Evolutionary conservation across 140 eudicot species (phyloP).

Genomic region (Cichorium intybus): DNA sequence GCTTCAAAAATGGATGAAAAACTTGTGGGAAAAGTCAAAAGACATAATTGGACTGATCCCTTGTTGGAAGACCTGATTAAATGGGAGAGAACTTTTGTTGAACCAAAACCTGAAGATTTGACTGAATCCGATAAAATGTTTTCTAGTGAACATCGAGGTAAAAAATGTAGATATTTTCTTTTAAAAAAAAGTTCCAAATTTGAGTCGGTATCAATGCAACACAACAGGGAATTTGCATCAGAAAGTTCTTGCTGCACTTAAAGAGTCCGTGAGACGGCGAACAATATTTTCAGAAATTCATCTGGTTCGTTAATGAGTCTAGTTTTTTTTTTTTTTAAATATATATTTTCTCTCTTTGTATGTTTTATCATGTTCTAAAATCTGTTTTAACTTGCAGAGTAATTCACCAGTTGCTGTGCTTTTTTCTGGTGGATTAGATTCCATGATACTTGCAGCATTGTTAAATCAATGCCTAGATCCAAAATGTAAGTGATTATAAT

Average conservation of each 20-base stretch:
- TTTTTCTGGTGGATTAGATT: conserved; percentile 95
- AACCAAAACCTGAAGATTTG: conserved; percentile 51
- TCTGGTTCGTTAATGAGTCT: conserved; percentile 43
- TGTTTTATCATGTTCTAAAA: conserved; percentile 5
- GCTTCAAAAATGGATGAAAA: conserved; percentile 28
- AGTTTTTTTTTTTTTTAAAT: background rate
- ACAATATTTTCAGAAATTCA: conserved; percentile 38
- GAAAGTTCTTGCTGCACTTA: conserved; percentile 59
- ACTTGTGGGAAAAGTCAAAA: conserved; percentile 46
- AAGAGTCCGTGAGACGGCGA: conserved; percentile 71
- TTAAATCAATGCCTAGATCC: conserved; percentile 80
- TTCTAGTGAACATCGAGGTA: conserved; percentile 28
- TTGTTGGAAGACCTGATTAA: conserved; percentile 56
- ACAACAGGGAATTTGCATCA: conserved; percentile 40
- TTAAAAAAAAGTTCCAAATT: conserved; percentile 15
- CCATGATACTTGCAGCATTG: conserved; percentile 91
- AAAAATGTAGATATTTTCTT: background rate
- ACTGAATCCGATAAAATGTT: conserved; percentile 16
- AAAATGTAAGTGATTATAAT: conserved; percentile 53
- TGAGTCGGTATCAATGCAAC: conserved; percentile 13
- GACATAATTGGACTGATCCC: conserved; percentile 70
- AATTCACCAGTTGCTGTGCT: conserved; percentile 83
- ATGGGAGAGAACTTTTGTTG: conserved; percentile 75
- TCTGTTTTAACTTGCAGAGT: conserved; percentile 18
- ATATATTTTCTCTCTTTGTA: background rate